A percentile compares a stretch with the other conserved stretches of the same genome.
phyloP scores from a whole-genome alignment of 2,329 filamentous ascomycete genomes.

The Chaetomium globosum region DNA sequence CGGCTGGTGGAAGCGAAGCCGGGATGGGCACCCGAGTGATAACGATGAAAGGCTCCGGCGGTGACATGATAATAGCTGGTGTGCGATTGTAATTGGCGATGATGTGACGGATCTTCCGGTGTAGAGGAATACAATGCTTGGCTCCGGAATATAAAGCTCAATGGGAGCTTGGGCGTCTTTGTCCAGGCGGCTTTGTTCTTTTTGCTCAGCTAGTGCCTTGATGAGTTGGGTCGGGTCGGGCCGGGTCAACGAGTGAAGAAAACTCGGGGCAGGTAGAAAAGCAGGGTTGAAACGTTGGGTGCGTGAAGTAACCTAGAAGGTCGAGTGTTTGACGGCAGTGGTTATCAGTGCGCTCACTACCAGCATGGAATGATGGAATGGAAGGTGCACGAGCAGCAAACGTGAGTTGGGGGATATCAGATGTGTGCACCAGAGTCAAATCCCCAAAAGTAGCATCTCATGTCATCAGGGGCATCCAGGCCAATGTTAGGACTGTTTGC shows the following conservation, averaged over 20 bases:
- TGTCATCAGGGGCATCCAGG: background rate
- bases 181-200: conserved; percentile 5
- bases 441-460: background rate
- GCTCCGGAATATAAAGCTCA: background rate
- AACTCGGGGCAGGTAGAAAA: background rate
- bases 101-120: background rate
- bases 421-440: background rate
- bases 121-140: background rate
- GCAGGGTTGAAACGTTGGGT: background rate
- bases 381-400: background rate
- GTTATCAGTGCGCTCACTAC: background rate
- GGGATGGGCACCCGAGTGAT: conserved; percentile 50
- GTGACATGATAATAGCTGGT: conserved; percentile 39
- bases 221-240: background rate
- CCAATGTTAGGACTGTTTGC: background rate
- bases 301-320: background rate
- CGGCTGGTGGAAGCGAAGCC: conserved; percentile 42
- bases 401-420: background rate
- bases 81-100: conserved; percentile 8
- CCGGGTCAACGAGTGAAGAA: background rate
- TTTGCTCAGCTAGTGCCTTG: background rate
- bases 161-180: background rate
- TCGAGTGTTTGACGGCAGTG: background rate
- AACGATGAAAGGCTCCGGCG: conserved; percentile 40
- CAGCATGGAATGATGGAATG: too few species aligned